These are phyloP conservation scores for Dendrocalamus latiflorus DNA, from an alignment of 202 grass and related monocot species.

Conservation along the genomic window DNA sequence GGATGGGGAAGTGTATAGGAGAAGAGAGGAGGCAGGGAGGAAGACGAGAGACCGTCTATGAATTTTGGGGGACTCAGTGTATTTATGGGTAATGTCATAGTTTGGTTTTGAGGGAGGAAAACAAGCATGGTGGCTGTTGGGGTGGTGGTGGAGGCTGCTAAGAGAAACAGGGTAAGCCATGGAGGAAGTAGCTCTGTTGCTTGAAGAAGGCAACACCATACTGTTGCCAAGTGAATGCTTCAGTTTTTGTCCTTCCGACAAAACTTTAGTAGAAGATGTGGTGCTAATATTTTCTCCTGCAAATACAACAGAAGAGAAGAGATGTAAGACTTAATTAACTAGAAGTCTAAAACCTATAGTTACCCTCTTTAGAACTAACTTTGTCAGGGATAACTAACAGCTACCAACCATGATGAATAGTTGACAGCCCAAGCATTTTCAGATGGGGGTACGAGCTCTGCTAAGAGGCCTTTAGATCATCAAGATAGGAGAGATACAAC, in stretches of 20 bases:
- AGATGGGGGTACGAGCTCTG: too few relatives aligned
- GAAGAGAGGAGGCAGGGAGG: slow-evolving; percentile 45
- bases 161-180: slow-evolving; percentile 1
- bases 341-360: neutral
- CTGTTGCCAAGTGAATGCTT: slow-evolving; percentile 1
- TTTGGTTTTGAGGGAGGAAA: slow-evolving; percentile 21
- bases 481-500: too few relatives aligned
- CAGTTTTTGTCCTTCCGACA: neutral
- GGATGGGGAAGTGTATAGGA: slow-evolving; percentile 30
- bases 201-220: slow-evolving; percentile 32
- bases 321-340: neutral
- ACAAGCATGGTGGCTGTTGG: slow-evolving; percentile 16
- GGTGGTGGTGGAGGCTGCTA: slow-evolving; percentile 19
- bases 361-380: neutral
- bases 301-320: slow-evolving; percentile 1
- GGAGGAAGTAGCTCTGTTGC: slow-evolving; percentile 23
- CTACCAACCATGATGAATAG: neutral
- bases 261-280: neutral
- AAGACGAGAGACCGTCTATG: slow-evolving; percentile 33
- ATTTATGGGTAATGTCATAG: slow-evolving; percentile 21
- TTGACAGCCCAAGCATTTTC: neutral
- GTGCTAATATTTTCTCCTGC: slow-evolving; percentile 13
- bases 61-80: slow-evolving; percentile 11
- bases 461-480: too few relatives aligned
- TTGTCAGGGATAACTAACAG: neutral